Evolutionary conservation across 2,329 filamentous ascomycete genomes (phyloP), one percentile per base, ranked within the genome.

Genomic region (Botrytis porri): DNA sequence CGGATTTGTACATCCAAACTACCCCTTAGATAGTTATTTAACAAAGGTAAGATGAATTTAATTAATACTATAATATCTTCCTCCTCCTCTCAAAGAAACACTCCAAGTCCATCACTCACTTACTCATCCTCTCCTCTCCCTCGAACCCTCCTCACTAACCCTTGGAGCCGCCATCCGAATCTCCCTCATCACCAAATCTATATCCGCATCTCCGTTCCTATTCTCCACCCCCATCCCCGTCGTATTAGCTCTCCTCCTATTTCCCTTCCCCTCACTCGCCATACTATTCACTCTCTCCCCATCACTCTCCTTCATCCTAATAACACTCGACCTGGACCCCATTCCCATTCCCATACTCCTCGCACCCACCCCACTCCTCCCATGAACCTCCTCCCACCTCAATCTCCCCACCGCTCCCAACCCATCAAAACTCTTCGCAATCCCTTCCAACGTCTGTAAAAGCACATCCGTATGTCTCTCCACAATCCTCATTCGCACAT

Each of bases 381-480:
- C 64, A 18, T 32, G 25, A 12, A 22, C 51, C 12, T 20, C 16
- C 25, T 51, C 65, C 35, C 51, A 39, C 25, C 16, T 29, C 18
- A 57, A 10, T 20, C 48, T 54, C 29, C 25, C n/a, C n/a, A 57
- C 18, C 18, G 35, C 16, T 1, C 35, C 48, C 65, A 57, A 41
- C 8, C 35, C 35, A 67, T 57, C 60, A 32, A 71, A 54, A 29
- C 70, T 51, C 4, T 51, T 73, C 43, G 76, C 75, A 18, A 80
- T 77, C 0, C 71, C 74, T 18, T 71, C 74, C 14, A 80, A 41
- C 4, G 77, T 75, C 37, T 65, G 64, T 39, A 78, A 41, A 29
- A 80, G 60, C 6, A 77, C 66, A 25, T 43, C 43, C 48, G 79
- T 80, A 66, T 80, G 78, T 5, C 73, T 73, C 69, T 80, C 79